These are phyloP conservation scores for Myrmaecium sp. DNA, from an alignment of 2,329 filamentous ascomycete genomes.

Conservation along the genomic window DNA sequence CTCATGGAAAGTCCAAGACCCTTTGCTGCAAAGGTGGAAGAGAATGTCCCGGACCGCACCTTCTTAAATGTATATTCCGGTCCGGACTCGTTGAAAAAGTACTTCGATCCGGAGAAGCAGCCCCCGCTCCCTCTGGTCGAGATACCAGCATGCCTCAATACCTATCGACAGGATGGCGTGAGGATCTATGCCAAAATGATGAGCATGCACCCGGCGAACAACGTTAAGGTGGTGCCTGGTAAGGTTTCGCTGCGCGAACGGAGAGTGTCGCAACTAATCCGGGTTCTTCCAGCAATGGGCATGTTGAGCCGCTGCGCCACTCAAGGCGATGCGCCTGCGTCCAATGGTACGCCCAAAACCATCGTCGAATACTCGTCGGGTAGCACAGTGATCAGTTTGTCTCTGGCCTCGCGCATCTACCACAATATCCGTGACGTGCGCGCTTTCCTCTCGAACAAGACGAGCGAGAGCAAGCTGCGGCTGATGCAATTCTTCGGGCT, in stretches of 20 bases:
- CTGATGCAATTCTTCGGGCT: conserved; percentile 44
- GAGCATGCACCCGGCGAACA: conserved; percentile 46
- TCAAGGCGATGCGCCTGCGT: conserved; percentile 34
- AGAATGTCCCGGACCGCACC: no score
- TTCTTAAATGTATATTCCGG: conserved; percentile 47
- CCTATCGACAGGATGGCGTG: conserved; percentile 39
- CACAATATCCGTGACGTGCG: conserved; percentile 34
- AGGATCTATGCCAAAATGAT: conserved; percentile 51
- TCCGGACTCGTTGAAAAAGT: conserved; percentile 37
- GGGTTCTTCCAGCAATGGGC: not conserved
- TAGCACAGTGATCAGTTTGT: conserved; percentile 45
- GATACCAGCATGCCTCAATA: conserved; percentile 39
- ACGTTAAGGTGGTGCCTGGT: conserved; percentile 47
- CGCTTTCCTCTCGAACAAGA: conserved; percentile 44
- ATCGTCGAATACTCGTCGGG: conserved; percentile 46
- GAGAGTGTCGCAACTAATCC: not conserved
- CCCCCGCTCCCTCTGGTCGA: conserved; percentile 46
- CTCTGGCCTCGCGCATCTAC: conserved; percentile 34
- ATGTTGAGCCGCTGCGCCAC: conserved; percentile 7
- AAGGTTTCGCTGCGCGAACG: conserved; percentile 5
- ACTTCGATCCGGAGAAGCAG: conserved; percentile 40
- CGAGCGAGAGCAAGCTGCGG: conserved; percentile 33
- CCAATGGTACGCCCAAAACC: conserved; percentile 28
- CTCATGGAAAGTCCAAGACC: no score
- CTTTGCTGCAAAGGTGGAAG: no score